Evolutionary conservation across 345 rosid genomes (phyloP), one percentile per base, ranked within the genome.

Genomic region (Aegle marmelos): DNA sequence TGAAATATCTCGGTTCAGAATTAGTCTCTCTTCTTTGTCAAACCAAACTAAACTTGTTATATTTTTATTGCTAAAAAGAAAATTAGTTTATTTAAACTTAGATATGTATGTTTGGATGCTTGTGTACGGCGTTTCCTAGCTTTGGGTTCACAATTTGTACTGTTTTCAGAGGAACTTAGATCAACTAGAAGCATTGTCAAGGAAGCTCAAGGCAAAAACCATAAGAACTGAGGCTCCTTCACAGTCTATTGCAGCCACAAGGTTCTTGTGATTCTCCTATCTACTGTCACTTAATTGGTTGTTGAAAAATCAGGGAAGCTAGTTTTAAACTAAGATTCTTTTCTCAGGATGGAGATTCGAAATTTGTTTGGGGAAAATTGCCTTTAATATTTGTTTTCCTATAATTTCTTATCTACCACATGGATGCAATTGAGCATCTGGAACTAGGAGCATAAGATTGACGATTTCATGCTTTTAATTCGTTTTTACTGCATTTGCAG

Each of bases 161-260:
- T 17, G 79, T 62, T 70, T 79, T 76, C 90, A 96, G 99, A 92
- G 98, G 86, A 96, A 94, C 81, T 85, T 96, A 78, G 99, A 96
- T 71, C 99, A 96, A 74, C 74, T 94, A 82, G 98, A 96, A 88
- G 91, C 98, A 66, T 84, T 96, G 30, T 96, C 98, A 19, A 92
- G 89, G 93, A 96, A 96, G 88, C 98, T 96, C 79, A 94, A 94
- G 82, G 97, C 97, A 37, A 96, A 91, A 78, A 89, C 98, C 71
- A 76, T 90, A 80, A 89, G 99, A 81, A 82, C 86, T 56, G 99
- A 94, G 83, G 91, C 98, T 79, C 93, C 99, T 84, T 92, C 99
- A 73, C 98, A 92, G 78, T 91, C 98, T 84, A 86, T 89, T 75
- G 95, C 99, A 27, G 99, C 99, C 53, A 94, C 99, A 4, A 94